Base-by-base conservation (phyloP, 2,329 filamentous ascomycete genomes). In the Acrocalymma vagum region DNA sequence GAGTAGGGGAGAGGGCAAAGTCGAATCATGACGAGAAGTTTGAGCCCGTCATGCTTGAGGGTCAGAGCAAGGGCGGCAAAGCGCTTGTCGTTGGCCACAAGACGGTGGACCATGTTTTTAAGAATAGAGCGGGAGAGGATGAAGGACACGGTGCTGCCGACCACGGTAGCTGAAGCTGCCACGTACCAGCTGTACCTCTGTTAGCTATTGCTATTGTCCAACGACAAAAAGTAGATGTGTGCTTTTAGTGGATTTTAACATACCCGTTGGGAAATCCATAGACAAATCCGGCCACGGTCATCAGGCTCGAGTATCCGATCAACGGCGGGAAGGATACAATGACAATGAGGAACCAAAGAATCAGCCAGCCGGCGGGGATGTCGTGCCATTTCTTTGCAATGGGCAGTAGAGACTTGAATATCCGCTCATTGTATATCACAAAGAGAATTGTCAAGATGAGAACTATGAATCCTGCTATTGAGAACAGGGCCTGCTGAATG, bases 1-100 rank as follows among this genome's bases (percentile, higher is more conserved):
- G 88, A 94, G 69, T 95, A 99, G 10, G 94, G 94, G 45, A 99
- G 69, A 2, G 94, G 94, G 62, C 93, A 97, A 51, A 97, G 81
- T 20, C 94, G 83, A 57, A 99, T 94, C 81, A 94, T 95, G 49
- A 90, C 86, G 29, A 99, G 79, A 38, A 97, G 84, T 60, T 90
- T 88, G 35, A 99, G 71, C 1, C 94, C 94, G 62, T 99, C 94
- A 62, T 89, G 86, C 52, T 95, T 90, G 48, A 99, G 77, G 6
- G 94, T 94, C 59, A 96, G 81, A 15, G 88, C 83, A 17, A 99
- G 80, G 4, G 94, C 94, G 8, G 94, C 84, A 67, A 99, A 99
- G 36, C 92, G 83, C 65, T 84, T 86, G 72, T 99, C 93, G 53
- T 81, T 79, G 41, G 89, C 88, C 33, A 96, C 87, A 56, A 96